These are phyloP conservation scores for Amanita brunnescens DNA, from an alignment of 768 basidiomycete genomes.

Conservation along the genomic window DNA sequence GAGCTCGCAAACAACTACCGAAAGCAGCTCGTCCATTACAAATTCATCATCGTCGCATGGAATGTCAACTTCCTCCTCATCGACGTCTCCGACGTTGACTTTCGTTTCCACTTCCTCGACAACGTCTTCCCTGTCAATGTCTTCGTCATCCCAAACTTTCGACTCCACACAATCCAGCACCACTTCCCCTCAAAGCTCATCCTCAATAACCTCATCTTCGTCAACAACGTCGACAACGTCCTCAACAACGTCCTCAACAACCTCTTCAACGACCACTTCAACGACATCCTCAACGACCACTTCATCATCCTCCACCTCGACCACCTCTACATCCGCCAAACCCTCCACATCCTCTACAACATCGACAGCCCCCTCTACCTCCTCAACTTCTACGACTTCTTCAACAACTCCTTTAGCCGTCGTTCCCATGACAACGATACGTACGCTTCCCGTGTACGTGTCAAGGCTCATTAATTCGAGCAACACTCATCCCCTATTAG, in stretches of 20 bases:
- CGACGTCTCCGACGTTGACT: neutral
- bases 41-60: slow-evolving; percentile 11
- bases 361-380: slow-evolving; percentile 10
- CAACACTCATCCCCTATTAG: slow-evolving; percentile 24
- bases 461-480: slow-evolving; percentile 11
- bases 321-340: slow-evolving; percentile 6
- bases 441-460: slow-evolving; percentile 10
- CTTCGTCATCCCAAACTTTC: slow-evolving; percentile 13
- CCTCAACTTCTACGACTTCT: slow-evolving; percentile 11
- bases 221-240: neutral
- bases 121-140: slow-evolving; percentile 9
- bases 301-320: neutral
- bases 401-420: slow-evolving; percentile 13
- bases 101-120: slow-evolving; percentile 10
- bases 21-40: slow-evolving; percentile 10
- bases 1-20: neutral
- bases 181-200: slow-evolving; percentile 10
- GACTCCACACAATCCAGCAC: slow-evolving; percentile 1
- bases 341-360: slow-evolving; percentile 9
- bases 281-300: neutral
- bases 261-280: slow-evolving; percentile 1
- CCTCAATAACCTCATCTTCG: slow-evolving; percentile 4
- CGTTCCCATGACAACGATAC: slow-evolving; percentile 6
- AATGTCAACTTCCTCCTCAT: slow-evolving; percentile 3
- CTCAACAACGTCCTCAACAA: neutral